These are phyloP conservation scores for Curvularia lunata DNA, from an alignment of 2,329 filamentous ascomycete genomes.

Conservation along the genomic window DNA sequence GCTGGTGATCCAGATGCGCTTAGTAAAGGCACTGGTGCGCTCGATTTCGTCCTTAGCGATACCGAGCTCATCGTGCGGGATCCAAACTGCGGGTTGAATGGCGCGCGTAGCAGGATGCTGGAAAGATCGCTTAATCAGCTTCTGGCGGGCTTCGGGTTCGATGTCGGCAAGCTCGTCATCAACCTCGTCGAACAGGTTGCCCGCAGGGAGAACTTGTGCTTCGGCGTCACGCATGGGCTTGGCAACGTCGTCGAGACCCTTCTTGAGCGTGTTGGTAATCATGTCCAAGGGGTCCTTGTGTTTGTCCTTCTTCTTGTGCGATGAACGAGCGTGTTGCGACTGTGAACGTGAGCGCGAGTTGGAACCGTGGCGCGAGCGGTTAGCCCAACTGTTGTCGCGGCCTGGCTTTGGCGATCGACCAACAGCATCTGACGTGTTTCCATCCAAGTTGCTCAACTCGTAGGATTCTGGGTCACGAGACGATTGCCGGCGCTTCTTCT, in stretches of 20 bases:
- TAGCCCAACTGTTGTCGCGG: slow-evolving; percentile 38
- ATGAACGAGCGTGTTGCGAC: slow-evolving; percentile 21
- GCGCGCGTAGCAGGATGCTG: slow-evolving; percentile 87
- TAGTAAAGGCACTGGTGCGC: slow-evolving; percentile 75
- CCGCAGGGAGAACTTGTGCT: slow-evolving; percentile 66
- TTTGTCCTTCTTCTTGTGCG: slow-evolving; percentile 28
- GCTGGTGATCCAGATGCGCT: slow-evolving; percentile 88
- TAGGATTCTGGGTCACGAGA: slow-evolving; percentile 27
- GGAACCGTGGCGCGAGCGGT: slow-evolving; percentile 37
- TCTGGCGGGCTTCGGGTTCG: slow-evolving; percentile 85
- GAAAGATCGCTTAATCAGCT: slow-evolving; percentile 85
- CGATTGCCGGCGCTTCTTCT: slow-evolving; percentile 15
- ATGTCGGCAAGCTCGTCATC: slow-evolving; percentile 95
- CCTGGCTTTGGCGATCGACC: slow-evolving; percentile 22
- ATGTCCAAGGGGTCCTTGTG: slow-evolving; percentile 38
- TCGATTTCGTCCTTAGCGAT: slow-evolving; percentile 90
- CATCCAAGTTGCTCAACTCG: slow-evolving; percentile 40
- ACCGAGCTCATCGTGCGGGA: slow-evolving; percentile 87
- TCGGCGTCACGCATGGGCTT: slow-evolving; percentile 46
- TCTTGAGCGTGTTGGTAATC: slow-evolving; percentile 35
- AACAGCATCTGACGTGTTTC: slow-evolving; percentile 5
- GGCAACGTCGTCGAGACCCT: slow-evolving; percentile 37
- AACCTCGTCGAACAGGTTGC: slow-evolving; percentile 83
- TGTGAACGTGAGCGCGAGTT: slow-evolving; percentile 36
- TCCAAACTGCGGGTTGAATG: slow-evolving; percentile 87